phyloP scores from a whole-genome alignment of 1,284 basidiomycete genomes.

The Trichosporon asahii region DNA sequence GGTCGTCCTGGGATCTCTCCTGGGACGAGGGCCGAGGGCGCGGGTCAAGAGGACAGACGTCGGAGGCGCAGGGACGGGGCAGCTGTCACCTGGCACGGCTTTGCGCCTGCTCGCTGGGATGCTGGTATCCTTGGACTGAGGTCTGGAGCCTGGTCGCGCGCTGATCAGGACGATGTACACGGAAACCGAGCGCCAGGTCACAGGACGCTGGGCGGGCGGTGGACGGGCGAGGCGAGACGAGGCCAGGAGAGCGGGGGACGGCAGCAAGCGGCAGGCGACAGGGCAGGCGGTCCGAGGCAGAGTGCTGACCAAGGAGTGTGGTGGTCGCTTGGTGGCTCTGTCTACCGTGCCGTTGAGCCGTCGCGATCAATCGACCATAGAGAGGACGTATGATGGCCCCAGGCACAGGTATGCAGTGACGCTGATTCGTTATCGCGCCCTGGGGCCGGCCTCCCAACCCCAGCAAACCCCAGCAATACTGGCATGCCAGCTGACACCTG shows the following conservation, averaged over 20 bases:
- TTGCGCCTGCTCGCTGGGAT: neutral
- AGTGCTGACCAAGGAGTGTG: neutral
- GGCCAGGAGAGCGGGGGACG: neutral
- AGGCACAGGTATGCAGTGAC: neutral
- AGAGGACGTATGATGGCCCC: neutral
- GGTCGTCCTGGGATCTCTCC: neutral
- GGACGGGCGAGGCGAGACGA: neutral
- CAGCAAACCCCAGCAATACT: neutral
- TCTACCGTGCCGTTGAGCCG: neutral
- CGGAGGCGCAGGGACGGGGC: neutral
- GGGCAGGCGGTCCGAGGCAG: neutral
- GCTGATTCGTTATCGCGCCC: slow-evolving; percentile 5
- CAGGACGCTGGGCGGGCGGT: neutral
- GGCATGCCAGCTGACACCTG: neutral
- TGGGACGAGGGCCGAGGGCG: neutral
- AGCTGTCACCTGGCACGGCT: neutral
- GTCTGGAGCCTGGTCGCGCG: neutral
- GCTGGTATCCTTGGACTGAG: neutral
- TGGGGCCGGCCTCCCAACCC: neutral
- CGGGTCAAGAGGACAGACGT: neutral
- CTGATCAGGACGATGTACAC: neutral
- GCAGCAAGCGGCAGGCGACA: neutral
- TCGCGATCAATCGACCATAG: neutral
- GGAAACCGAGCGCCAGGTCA: neutral
- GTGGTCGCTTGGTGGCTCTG: neutral